These are phyloP conservation scores for Coemansia sp. DNA, from an alignment of 192 early-diverging fungal genomes.

Conservation along the genomic window DNA sequence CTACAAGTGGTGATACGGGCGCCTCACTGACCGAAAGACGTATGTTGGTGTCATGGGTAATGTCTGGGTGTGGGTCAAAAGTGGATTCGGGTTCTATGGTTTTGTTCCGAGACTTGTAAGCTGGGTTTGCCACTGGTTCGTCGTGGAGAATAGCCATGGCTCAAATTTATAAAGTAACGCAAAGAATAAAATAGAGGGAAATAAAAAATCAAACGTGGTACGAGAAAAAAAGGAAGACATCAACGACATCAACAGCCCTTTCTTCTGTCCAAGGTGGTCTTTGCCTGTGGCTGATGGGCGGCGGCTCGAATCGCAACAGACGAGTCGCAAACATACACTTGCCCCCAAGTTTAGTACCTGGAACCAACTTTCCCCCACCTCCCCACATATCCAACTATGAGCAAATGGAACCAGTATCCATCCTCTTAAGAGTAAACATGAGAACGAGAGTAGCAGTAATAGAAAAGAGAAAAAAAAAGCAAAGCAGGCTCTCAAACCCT, in stretches of 20 bases:
- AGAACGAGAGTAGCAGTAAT: neutral
- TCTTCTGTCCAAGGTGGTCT: neutral
- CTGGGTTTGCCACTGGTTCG: neutral
- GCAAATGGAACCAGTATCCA: too few relatives aligned
- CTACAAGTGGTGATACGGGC: constrained; percentile 30
- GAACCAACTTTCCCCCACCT: too few relatives aligned
- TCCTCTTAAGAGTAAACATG: too few relatives aligned
- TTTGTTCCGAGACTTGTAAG: neutral
- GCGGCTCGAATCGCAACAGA: neutral
- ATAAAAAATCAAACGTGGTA: neutral
- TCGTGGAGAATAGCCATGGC: neutral
- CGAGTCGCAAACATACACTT: neutral
- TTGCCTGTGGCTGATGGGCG: neutral
- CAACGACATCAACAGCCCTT: too few relatives aligned
- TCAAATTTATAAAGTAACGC: neutral
- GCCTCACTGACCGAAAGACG: neutral
- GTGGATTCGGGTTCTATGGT: neutral
- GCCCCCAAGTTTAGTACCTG: too few relatives aligned
- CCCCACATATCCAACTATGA: too few relatives aligned
- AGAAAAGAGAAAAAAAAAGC: neutral
- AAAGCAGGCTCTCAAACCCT: neutral
- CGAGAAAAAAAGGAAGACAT: neutral
- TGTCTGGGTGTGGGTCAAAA: neutral
- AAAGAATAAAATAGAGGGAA: neutral
- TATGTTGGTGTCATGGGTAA: neutral